A percentile compares a stretch with the other conserved stretches of the same genome.
Conservation (phyloP, 805 yeast species). For the Ogataea paraovalis region DNA sequence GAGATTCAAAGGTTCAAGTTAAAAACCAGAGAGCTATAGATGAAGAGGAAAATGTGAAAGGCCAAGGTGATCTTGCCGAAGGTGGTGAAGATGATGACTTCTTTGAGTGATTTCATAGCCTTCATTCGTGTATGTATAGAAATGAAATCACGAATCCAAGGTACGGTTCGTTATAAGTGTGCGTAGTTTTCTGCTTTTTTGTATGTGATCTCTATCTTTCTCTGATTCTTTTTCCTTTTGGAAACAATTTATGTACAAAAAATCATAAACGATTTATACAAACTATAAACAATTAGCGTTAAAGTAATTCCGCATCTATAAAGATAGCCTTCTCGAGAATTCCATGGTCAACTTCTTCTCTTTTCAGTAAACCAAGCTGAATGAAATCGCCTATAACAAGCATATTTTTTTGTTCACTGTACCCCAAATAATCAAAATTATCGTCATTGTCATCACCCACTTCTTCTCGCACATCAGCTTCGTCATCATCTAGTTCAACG, state of each 20-base stretch:
- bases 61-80: slow-evolving; percentile 1
- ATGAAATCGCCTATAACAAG: slow-evolving; percentile 73
- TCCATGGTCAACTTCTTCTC: slow-evolving; percentile 27
- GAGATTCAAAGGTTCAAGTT: slow-evolving; percentile 11
- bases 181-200: too few relatives aligned
- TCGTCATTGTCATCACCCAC: slow-evolving; percentile 54
- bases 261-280: neutral
- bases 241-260: neutral
- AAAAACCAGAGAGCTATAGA: slow-evolving; percentile 12
- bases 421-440: slow-evolving; percentile 73
- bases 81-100: slow-evolving; percentile 28
- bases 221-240: neutral
- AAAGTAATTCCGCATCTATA: slow-evolving; percentile 35
- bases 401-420: slow-evolving; percentile 70
- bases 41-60: slow-evolving; percentile 1
- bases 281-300: neutral
- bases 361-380: slow-evolving; percentile 49
- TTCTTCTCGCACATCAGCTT: slow-evolving; percentile 24
- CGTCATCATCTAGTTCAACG: slow-evolving; percentile 27
- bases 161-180: too few relatives aligned
- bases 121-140: too few relatives aligned
- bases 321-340: slow-evolving; percentile 37
- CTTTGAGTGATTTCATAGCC: slow-evolving; percentile 29
- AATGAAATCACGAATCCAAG: too few relatives aligned
- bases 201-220: neutral